Conservation (phyloP, 768 basidiomycete genomes). For the Tricholoma sp. region DNA sequence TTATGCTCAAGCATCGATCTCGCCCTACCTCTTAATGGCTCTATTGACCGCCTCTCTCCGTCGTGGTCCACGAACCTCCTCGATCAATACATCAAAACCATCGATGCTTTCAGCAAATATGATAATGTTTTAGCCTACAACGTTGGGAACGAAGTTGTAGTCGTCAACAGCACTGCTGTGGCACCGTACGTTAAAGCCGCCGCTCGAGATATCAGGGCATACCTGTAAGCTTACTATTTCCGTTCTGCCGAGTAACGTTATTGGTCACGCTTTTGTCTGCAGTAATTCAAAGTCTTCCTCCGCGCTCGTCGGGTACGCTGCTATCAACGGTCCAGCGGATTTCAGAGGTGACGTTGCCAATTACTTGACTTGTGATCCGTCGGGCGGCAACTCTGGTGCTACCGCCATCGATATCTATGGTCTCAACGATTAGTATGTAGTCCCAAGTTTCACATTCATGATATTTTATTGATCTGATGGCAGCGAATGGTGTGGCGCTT, state of each 20-base stretch:
- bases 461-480: conserved; percentile 7
- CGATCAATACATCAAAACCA: conserved; percentile 71
- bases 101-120: conserved; percentile 77
- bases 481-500: conserved; percentile 81
- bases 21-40: conserved; percentile 79
- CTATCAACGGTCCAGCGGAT: conserved; percentile 64
- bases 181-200: conserved; percentile 87
- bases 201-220: conserved; percentile 81
- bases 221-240: conserved; percentile 50
- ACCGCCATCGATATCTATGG: conserved; percentile 82
- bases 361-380: conserved; percentile 74
- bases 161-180: conserved; percentile 48
- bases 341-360: conserved; percentile 68
- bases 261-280: conserved; percentile 8
- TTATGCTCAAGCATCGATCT: conserved; percentile 66
- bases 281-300: conserved; percentile 61
- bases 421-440: conserved; percentile 76
- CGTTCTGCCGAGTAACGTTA: not conserved
- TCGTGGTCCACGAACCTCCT: conserved; percentile 80
- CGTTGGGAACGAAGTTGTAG: conserved; percentile 80
- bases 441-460: not conserved
- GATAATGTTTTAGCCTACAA: conserved; percentile 89
- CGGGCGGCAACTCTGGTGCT: conserved; percentile 43
- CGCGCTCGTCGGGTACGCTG: conserved; percentile 78
- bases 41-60: conserved; percentile 67